Percentiles rank a stretch among this genome's conserved stretches.
Conservation (phyloP, 345 rosid species). For the Punica granatum region DNA sequence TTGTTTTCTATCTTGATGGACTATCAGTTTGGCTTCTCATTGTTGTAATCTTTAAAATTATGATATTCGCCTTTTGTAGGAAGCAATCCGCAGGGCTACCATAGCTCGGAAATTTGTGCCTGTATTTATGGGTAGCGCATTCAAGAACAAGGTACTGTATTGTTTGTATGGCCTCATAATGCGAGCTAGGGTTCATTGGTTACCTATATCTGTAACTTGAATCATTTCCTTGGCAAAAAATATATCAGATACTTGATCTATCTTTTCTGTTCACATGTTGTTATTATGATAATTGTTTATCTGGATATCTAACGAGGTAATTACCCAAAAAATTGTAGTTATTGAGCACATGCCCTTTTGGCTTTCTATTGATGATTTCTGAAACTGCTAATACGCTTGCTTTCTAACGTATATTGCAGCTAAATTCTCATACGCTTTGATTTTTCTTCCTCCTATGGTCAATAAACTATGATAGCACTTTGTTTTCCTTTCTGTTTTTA, state of each 20-base stretch:
- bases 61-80: slow-evolving; percentile 30
- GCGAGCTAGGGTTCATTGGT: neutral
- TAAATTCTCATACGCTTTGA: neutral
- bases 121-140: slow-evolving; percentile 98
- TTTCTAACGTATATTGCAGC: neutral
- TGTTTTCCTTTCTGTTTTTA: neutral
- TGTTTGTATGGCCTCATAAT: neutral
- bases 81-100: slow-evolving; percentile 95
- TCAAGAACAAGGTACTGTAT: slow-evolving; percentile 82
- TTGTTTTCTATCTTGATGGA: neutral
- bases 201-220: neutral
- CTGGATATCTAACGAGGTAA: neutral
- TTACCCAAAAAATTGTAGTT: neutral
- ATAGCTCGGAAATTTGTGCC: slow-evolving; percentile 84
- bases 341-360: neutral
- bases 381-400: neutral
- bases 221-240: neutral
- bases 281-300: neutral
- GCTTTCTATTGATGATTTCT: neutral
- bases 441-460: neutral
- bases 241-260: neutral
- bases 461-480: neutral
- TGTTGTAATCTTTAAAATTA: neutral
- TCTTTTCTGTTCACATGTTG: neutral
- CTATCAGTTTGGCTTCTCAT: neutral